A percentile compares a stretch with the other conserved stretches of the same genome.
These are phyloP conservation scores for Breynia disticha DNA, from an alignment of 441 rosid genomes.

Conservation along the genomic window DNA sequence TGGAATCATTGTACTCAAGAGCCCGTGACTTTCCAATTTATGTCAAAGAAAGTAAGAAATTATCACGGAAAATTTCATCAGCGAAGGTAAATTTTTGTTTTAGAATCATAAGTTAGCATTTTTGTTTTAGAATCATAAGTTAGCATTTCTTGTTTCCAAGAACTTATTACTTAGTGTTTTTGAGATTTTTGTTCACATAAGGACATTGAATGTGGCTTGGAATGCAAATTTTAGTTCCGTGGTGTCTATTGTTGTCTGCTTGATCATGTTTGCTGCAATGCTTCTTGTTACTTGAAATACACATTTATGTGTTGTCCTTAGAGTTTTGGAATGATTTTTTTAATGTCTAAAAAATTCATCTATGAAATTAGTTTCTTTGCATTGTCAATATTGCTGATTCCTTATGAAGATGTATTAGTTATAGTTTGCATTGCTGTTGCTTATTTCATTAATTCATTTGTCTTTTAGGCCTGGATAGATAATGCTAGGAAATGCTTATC, in stretches of 20 bases:
- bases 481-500: slow-evolving; percentile 38
- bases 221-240: too few relatives aligned
- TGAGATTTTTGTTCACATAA: too few relatives aligned
- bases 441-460: slow-evolving; percentile 19
- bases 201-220: too few relatives aligned
- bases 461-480: slow-evolving; percentile 52
- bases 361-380: too few relatives aligned
- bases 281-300: too few relatives aligned
- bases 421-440: not conserved
- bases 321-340: too few relatives aligned
- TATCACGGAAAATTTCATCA: slow-evolving; percentile 49
- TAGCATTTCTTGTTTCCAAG: too few relatives aligned
- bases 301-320: too few relatives aligned
- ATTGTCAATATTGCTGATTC: not conserved
- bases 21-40: slow-evolving; percentile 44
- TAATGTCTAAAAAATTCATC: too few relatives aligned
- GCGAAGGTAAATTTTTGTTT: slow-evolving; percentile 45
- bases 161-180: too few relatives aligned
- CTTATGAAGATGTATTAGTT: not conserved
- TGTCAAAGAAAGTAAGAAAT: slow-evolving; percentile 39
- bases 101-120: not conserved
- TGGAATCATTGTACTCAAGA: slow-evolving; percentile 57
- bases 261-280: too few relatives aligned
- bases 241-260: too few relatives aligned
- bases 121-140: not conserved